Percentiles rank a stretch among this genome's conserved stretches.
phyloP scores from a whole-genome alignment of 139 green algal species.

The Chlorella sp. region DNA sequence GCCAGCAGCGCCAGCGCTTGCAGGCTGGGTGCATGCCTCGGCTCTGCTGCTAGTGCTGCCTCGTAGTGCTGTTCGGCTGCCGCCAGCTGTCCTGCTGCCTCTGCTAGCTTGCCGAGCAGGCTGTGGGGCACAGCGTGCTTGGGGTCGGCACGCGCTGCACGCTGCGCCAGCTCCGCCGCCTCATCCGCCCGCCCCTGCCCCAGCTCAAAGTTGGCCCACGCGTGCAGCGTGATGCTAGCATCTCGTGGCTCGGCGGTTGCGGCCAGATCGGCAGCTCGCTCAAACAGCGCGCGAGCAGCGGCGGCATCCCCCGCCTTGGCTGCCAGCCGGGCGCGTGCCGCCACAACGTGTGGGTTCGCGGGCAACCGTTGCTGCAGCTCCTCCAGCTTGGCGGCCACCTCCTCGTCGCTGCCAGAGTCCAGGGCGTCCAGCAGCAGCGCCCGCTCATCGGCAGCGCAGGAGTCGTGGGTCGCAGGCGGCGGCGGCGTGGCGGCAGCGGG shows the following conservation, averaged over 20 bases:
- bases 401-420: conserved; percentile 3
- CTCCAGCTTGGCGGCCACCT: not conserved
- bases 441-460: not conserved
- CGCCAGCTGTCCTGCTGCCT: not conserved
- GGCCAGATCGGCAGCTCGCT: not conserved
- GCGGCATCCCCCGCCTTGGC: not conserved
- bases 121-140: conserved; percentile 29
- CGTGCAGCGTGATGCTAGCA: conserved; percentile 18
- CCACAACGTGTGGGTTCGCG: conserved; percentile 25
- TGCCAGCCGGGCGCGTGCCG: conserved; percentile 4
- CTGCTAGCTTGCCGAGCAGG: conserved; percentile 12
- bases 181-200: not conserved
- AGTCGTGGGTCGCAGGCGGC: not conserved
- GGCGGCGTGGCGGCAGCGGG: not conserved
- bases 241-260: not conserved
- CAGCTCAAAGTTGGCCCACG: conserved; percentile 31
- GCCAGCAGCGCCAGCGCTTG: conserved; percentile 67
- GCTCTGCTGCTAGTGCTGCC: not conserved
- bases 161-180: conserved; percentile 48
- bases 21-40: conserved; percentile 6
- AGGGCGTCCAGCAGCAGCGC: conserved; percentile 19
- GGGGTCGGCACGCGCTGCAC: conserved; percentile 36
- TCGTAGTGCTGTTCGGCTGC: conserved; percentile 9
- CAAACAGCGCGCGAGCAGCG: not conserved
- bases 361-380: conserved; percentile 1